These are phyloP conservation scores for Bacterosira constricta DNA, from an alignment of 108 stramenopile genomes.

Conservation along the genomic window DNA sequence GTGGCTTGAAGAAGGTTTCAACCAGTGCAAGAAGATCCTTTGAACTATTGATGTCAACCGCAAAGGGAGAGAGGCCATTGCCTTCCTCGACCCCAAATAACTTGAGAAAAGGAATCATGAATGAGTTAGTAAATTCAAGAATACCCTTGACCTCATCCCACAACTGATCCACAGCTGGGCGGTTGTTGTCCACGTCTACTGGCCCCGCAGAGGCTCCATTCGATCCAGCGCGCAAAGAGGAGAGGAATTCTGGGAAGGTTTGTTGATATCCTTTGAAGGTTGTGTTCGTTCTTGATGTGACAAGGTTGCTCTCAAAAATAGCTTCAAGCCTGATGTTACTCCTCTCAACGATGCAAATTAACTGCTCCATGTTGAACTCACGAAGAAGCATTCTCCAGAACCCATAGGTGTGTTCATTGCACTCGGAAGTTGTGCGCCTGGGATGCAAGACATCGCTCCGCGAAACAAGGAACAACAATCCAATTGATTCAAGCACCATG, in stretches of 20 bases:
- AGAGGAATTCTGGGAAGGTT: constrained; percentile 1
- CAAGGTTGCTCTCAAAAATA: constrained; percentile 11
- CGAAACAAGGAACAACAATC: constrained; percentile 3
- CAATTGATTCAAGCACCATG: constrained; percentile 12
- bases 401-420: constrained; percentile 24
- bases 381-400: constrained; percentile 9
- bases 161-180: constrained; percentile 10
- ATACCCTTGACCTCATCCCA: constrained; percentile 22
- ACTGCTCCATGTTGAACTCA: constrained; percentile 24
- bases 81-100: constrained; percentile 13
- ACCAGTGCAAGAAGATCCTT: background rate
- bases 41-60: background rate
- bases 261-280: constrained; percentile 6
- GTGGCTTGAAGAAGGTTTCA: background rate
- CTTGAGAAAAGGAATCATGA: constrained; percentile 5
- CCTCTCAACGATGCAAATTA: constrained; percentile 16
- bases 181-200: background rate
- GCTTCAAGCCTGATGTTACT: constrained; percentile 1
- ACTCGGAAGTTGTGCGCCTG: constrained; percentile 10
- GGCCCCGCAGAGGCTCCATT: background rate
- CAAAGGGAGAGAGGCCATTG: constrained; percentile 22
- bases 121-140: constrained; percentile 1
- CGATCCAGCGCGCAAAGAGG: background rate
- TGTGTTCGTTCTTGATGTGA: background rate
- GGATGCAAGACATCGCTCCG: constrained; percentile 18